These are phyloP conservation scores for Podaxis carcinomalis DNA, from an alignment of 768 basidiomycete genomes.

Conservation along the genomic window DNA sequence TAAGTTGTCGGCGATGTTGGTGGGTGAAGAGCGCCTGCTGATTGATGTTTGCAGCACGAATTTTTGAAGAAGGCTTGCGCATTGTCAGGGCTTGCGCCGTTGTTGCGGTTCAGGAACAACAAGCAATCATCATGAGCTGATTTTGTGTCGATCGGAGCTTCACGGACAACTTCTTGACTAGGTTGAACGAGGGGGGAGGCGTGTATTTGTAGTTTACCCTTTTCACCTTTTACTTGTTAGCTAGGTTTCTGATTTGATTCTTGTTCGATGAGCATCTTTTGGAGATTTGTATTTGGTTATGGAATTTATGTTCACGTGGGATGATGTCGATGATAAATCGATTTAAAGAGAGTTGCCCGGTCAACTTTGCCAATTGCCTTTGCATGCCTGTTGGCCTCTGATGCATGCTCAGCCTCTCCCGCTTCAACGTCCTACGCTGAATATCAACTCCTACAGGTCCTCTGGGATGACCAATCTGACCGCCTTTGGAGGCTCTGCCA, in stretches of 20 bases:
- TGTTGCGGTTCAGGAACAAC: conserved; percentile 73
- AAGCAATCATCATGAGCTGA: conserved; percentile 45
- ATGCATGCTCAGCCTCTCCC: conserved; percentile 12
- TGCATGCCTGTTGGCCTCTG: background rate
- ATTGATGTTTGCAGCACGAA: conserved; percentile 63
- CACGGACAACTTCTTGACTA: background rate
- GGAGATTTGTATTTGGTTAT: background rate
- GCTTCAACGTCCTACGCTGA: background rate
- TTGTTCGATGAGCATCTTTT: background rate
- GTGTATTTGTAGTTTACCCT: conserved; percentile 4
- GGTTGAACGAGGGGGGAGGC: background rate
- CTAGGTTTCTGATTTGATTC: background rate
- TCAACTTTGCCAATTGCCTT: background rate
- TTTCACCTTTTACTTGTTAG: background rate
- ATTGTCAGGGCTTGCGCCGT: conserved; percentile 75
- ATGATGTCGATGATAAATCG: conserved; percentile 13
- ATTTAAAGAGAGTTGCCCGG: background rate
- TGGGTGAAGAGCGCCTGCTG: conserved; percentile 4
- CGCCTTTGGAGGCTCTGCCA: background rate
- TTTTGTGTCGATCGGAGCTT: background rate
- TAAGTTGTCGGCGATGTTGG: conserved; percentile 31
- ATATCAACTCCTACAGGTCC: background rate
- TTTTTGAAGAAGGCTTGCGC: conserved; percentile 90
- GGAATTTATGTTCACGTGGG: conserved; percentile 2
- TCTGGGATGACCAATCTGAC: background rate